These are phyloP conservation scores for Gossypium aridum DNA, from an alignment of 441 rosid species.

Conservation along the genomic window DNA sequence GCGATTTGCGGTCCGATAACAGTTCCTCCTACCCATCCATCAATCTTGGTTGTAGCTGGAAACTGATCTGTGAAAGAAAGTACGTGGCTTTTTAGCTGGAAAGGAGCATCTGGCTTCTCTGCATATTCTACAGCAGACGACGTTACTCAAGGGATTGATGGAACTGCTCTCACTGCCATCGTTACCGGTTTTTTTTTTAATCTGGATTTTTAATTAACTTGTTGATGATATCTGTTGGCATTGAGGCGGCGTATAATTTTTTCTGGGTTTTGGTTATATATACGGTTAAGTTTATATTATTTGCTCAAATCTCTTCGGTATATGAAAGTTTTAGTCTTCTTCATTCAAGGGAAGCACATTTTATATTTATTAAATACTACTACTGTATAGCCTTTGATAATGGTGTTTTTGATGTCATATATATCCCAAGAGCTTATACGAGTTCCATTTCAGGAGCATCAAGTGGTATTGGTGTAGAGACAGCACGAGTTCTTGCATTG, in stretches of 20 bases:
- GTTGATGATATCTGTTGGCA: background rate
- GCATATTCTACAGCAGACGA: slow-evolving; percentile 50
- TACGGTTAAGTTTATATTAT: background rate
- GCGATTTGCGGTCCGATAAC: no score
- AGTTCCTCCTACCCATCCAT: no score
- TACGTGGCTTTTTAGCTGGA: slow-evolving; percentile 49
- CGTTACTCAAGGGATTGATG: slow-evolving; percentile 47
- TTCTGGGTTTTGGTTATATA: background rate
- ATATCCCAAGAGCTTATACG: background rate
- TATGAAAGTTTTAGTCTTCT: background rate
- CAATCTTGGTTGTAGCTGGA: background rate
- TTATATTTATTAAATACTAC: no score
- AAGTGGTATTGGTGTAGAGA: slow-evolving; percentile 65
- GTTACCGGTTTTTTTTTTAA: slow-evolving; percentile 33
- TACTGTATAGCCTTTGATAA: no score
- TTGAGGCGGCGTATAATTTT: background rate
- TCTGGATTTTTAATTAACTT: background rate
- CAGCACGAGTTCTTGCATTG: slow-evolving; percentile 59
- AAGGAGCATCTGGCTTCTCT: slow-evolving; percentile 58
- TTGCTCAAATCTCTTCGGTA: background rate
- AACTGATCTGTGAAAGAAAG: background rate
- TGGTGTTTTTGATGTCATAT: background rate
- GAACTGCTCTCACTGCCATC: slow-evolving; percentile 51
- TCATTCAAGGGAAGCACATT: background rate
- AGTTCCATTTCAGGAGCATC: slow-evolving; percentile 47